Evolutionary conservation across 2,329 filamentous ascomycete genomes (phyloP).

Genomic region (Trichoderma koningiopsis): DNA sequence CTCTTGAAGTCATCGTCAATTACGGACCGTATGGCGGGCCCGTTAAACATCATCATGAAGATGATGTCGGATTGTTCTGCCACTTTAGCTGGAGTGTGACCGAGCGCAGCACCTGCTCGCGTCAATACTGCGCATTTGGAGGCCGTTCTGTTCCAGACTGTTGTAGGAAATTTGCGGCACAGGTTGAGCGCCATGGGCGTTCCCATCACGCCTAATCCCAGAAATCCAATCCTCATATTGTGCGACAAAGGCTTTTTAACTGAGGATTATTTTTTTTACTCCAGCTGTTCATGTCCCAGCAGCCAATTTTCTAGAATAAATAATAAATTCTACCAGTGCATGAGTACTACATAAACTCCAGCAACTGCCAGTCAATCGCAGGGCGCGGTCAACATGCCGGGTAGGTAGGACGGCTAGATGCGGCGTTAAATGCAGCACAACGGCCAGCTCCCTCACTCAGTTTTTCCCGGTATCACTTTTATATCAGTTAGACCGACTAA

Average conservation of each 20-base stretch:
- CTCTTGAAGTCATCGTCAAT: slow-evolving; percentile 31
- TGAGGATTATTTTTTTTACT: not conserved
- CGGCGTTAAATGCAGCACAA: not conserved
- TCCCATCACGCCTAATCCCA: slow-evolving; percentile 39
- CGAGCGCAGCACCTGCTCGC: slow-evolving; percentile 31
- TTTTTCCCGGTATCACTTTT: not conserved
- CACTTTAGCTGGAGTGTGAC: slow-evolving; percentile 33
- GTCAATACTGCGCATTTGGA: slow-evolving; percentile 33
- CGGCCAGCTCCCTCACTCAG: not conserved
- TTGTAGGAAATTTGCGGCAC: slow-evolving; percentile 32
- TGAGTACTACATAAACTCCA: not conserved
- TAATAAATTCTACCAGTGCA: not conserved
- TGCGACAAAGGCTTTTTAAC: not conserved
- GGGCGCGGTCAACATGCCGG: not conserved
- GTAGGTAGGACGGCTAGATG: not conserved
- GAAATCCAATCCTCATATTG: slow-evolving; percentile 35
- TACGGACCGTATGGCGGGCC: slow-evolving; percentile 32
- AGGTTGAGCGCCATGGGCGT: slow-evolving; percentile 41
- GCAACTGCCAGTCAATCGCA: not conserved
- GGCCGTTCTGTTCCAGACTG: slow-evolving; percentile 38
- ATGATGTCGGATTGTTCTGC: slow-evolving; percentile 35
- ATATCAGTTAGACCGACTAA: not conserved
- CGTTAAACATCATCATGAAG: slow-evolving; percentile 39
- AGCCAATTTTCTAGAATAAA: not conserved
- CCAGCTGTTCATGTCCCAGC: not conserved